phyloP scores from a whole-genome alignment of 139 green algal genomes.

The Chlorella vulgaris region DNA sequence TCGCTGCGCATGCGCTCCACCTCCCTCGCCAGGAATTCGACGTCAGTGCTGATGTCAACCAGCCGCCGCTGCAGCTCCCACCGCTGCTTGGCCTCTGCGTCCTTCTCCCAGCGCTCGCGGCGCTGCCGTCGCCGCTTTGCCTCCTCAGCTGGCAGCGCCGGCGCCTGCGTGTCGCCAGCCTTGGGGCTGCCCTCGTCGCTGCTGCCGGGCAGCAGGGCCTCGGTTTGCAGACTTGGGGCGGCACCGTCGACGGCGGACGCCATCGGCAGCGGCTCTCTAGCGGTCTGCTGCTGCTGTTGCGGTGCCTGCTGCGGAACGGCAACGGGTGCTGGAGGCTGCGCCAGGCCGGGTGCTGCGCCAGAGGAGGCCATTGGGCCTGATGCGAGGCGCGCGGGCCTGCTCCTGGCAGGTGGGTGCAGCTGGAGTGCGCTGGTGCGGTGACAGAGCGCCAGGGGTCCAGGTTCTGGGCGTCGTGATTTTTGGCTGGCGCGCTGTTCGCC shows the following conservation, averaged over 20 bases:
- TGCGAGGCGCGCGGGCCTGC: too few species aligned
- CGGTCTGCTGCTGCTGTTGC: background rate
- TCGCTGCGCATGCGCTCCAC: conserved; percentile 29
- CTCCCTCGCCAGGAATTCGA: conserved; percentile 54
- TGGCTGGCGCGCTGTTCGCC: too few species aligned
- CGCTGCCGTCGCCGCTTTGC: conserved; percentile 29
- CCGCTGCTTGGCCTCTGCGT: conserved; percentile 9
- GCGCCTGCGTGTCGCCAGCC: too few species aligned
- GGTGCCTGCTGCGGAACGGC: too few species aligned
- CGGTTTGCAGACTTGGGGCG: background rate
- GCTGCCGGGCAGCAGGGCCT: conserved; percentile 1
- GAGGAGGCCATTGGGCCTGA: too few species aligned
- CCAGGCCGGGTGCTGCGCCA: too few species aligned
- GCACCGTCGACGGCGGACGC: background rate
- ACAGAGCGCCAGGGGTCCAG: too few species aligned
- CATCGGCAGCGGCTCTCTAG: background rate
- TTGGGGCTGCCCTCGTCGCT: background rate
- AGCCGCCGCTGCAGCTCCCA: conserved; percentile 52
- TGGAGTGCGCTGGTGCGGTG: too few species aligned
- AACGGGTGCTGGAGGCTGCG: too few species aligned
- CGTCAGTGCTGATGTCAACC: conserved; percentile 46
- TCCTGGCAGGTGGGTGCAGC: too few species aligned
- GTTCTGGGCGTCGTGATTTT: too few species aligned
- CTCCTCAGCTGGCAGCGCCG: conserved; percentile 17
- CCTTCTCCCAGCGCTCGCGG: conserved; percentile 22